Evolutionary conservation across 129 eudicot species (phyloP), one percentile per base, ranked within the genome.

Genomic region (Artemisia argyi): DNA sequence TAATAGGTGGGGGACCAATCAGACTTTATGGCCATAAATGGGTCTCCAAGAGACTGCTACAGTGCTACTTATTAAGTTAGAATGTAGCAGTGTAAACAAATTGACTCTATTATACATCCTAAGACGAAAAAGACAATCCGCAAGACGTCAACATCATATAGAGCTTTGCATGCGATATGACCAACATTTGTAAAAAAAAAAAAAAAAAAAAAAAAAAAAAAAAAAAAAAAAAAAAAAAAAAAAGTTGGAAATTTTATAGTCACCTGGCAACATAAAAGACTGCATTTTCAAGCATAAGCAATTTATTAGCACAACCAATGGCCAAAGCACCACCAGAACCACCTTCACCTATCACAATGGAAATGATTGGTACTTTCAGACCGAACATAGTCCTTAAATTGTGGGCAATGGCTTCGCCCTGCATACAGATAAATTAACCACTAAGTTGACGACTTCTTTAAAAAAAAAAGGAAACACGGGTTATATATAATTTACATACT

Each of bases 191-290:
- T 54, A 19, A 15, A 54, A 39, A n/a, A n/a, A n/a, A n/a, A n/a
- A n/a, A n/a, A n/a, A n/a, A n/a, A n/a, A n/a, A n/a, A n/a, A n/a
- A n/a, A n/a, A n/a, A n/a, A n/a, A 12, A 39, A 12, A 53, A n/a
- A n/a, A n/a, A n/a, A n/a, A n/a, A n/a, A n/a, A n/a, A n/a, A n/a
- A n/a, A n/a, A n/a, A n/a, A n/a, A n/a, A n/a, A n/a, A n/a, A 12
- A 39, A 12, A 53, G 9, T 61, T 28, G 8, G 5, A 55, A 73
- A 32, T 7, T 18, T 72, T 65, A 30, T 4, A 79, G 54, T 75
- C 71, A 93, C 98, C 97, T 91, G 86, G 97, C 95, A 67, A 91
- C 95, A 78, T 87, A 91, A 85, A 87, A 90, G 78, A 90, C 94
- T 30, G 94, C 82, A 81, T 90, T 87, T 74, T 90, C 96, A 73